Base-by-base conservation (phyloP, 2,329 filamentous ascomycete species). In the Monilinia laxa region DNA sequence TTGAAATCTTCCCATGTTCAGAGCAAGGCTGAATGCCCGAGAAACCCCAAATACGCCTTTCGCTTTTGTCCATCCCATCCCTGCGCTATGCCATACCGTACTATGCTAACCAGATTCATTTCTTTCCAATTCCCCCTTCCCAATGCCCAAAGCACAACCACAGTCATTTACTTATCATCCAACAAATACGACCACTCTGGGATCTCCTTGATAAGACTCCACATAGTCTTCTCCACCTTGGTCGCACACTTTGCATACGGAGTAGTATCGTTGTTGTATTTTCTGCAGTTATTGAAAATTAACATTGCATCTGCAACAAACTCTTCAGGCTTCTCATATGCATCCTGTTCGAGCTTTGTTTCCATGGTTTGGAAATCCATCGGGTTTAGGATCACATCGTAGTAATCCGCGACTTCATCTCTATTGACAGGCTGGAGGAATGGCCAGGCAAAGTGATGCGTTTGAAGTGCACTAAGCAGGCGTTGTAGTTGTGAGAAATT, bases 351-450 rank as follows among this genome's bases (percentile, higher is more conserved):
- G 70, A 97, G 89, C 79, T 96, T 96, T 72, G 87, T 88, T 79
- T 98, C 95, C 94, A 99, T 98, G 25, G 93, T 97, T 58, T 87
- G 89, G 58, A 97, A 83, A 76, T 97, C 95, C 95, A 99, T 99
- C 47, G 95, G 95, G 77, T 97, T 91, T 76, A 93, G 93, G 81
- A 99, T 99, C 69, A 98, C 93, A 68, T 97, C 92, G 81, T 98
- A 98, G 80, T 99, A 99, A 78, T 99, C 95, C n/a, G 92, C 88
- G 0, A 99, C 95, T 72, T 98, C 95, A 74, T 99, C 95, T 71
- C 90, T 89, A 77, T 96, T 97, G 71, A 99, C 95, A 0, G 95
- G 94, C 35, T 92, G 87, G 42, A 95, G 85, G 82, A 99, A 99
- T 0, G 95, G 95, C 95, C 95, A 99, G 0, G 93, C 91, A 10